phyloP scores from a whole-genome alignment of 352 stramenopile species.

The Achlya hypogyna region DNA sequence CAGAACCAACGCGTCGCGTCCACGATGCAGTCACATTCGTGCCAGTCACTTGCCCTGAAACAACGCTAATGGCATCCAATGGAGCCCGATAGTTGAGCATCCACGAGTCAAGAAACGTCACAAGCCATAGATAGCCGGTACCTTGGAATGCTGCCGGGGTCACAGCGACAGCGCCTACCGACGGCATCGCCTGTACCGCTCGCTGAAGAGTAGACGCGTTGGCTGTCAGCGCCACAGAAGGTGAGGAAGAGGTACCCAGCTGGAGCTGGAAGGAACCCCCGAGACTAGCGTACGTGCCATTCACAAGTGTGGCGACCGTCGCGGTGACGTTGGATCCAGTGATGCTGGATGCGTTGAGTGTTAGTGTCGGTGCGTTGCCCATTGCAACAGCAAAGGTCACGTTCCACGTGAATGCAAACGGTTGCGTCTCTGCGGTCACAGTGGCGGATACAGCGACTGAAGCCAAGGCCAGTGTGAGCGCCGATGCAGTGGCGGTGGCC shows the following conservation, averaged over 20 bases:
- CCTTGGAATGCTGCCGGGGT: neutral
- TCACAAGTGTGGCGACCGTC: neutral
- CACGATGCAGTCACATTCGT: constrained; percentile 6
- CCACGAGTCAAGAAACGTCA: constrained; percentile 19
- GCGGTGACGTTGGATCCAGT: neutral
- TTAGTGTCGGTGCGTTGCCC: neutral
- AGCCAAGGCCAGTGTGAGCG: neutral
- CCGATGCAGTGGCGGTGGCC: neutral
- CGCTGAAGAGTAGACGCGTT: neutral
- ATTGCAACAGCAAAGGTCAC: constrained; percentile 14
- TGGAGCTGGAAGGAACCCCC: constrained; percentile 13
- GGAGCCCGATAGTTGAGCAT: neutral
- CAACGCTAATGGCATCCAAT: neutral
- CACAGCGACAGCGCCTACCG: neutral
- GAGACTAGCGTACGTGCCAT: constrained; percentile 18
- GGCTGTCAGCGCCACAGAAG: neutral
- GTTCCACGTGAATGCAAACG: constrained; percentile 3
- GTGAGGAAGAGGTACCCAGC: neutral
- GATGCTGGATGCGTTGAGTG: neutral
- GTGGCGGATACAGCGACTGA: neutral
- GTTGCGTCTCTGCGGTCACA: neutral
- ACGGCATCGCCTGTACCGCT: neutral
- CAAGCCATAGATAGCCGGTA: neutral
- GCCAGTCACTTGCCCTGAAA: neutral
- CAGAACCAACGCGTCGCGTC: neutral